Conservation (phyloP, 1,284 basidiomycete species). For the Cystobasidium pallidum region DNA sequence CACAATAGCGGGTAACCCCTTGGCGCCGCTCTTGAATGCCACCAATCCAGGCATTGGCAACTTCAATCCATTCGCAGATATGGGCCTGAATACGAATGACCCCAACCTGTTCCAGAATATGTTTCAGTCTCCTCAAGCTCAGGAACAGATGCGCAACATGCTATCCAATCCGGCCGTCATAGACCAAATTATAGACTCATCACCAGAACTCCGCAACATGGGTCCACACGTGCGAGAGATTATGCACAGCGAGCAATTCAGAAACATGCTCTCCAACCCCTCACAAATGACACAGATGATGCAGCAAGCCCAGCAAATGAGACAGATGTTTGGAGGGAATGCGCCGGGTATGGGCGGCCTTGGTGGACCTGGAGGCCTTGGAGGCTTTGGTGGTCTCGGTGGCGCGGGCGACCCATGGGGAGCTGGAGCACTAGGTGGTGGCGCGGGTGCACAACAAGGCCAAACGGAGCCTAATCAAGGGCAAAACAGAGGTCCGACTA, state of each 20-base stretch:
- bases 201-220: constrained; percentile 77
- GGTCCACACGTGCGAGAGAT: constrained; percentile 77
- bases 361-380: constrained; percentile 37
- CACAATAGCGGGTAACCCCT: constrained; percentile 55
- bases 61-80: constrained; percentile 84
- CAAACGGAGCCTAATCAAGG: constrained; percentile 6
- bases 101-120: constrained; percentile 79
- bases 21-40: constrained; percentile 56
- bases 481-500: constrained; percentile 28
- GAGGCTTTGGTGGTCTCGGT: constrained; percentile 27
- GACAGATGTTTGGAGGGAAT: constrained; percentile 42
- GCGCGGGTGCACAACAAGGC: neutral
- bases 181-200: constrained; percentile 76
- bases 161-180: constrained; percentile 79
- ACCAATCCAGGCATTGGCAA: constrained; percentile 59
- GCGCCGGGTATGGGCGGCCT: constrained; percentile 1
- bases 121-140: constrained; percentile 78
- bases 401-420: constrained; percentile 20
- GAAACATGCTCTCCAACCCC: constrained; percentile 63
- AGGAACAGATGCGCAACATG: constrained; percentile 73
- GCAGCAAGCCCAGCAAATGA: constrained; percentile 65
- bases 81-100: constrained; percentile 75
- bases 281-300: constrained; percentile 77
- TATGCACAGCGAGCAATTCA: constrained; percentile 55
- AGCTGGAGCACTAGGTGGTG: constrained; percentile 23